Conservation (phyloP, 2,329 filamentous ascomycete species). For the Xylariaceae sp. region DNA sequence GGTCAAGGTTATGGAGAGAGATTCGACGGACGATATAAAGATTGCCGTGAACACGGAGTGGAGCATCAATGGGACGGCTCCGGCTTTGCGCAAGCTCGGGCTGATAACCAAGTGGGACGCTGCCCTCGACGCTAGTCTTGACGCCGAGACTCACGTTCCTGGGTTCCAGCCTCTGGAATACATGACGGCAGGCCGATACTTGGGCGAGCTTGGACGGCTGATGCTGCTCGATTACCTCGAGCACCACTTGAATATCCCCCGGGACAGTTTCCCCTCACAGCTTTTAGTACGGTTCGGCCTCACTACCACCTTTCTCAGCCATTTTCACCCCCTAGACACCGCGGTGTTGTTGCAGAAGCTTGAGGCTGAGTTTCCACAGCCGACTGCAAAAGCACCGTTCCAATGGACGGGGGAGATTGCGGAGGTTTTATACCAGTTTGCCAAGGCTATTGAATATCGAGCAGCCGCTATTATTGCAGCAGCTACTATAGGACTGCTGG, state of each 20-base stretch:
- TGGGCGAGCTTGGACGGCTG: constrained; percentile 75
- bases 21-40: constrained; percentile 55
- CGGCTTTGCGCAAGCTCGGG: constrained; percentile 62
- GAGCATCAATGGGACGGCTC: constrained; percentile 76
- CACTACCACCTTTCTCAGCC: constrained; percentile 73
- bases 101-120: constrained; percentile 74
- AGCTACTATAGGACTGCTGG: constrained; percentile 69
- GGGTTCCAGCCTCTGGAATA: constrained; percentile 85
- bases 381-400: constrained; percentile 51
- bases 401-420: constrained; percentile 66
- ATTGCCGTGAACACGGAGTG: constrained; percentile 84
- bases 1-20: constrained; percentile 51
- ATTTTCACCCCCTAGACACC: constrained; percentile 60
- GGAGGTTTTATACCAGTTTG: constrained; percentile 64
- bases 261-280: constrained; percentile 54
- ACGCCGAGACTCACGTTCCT: constrained; percentile 66
- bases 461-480: constrained; percentile 76
- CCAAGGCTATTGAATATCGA: constrained; percentile 69
- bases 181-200: constrained; percentile 78
- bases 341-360: constrained; percentile 50
- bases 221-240: constrained; percentile 68
- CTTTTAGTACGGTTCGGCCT: constrained; percentile 64
- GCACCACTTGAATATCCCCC: constrained; percentile 42
- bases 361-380: constrained; percentile 56
- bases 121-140: constrained; percentile 65